These are phyloP conservation scores for Penicillium sp. DNA, from an alignment of 2,329 filamentous ascomycete species.

Conservation along the genomic window DNA sequence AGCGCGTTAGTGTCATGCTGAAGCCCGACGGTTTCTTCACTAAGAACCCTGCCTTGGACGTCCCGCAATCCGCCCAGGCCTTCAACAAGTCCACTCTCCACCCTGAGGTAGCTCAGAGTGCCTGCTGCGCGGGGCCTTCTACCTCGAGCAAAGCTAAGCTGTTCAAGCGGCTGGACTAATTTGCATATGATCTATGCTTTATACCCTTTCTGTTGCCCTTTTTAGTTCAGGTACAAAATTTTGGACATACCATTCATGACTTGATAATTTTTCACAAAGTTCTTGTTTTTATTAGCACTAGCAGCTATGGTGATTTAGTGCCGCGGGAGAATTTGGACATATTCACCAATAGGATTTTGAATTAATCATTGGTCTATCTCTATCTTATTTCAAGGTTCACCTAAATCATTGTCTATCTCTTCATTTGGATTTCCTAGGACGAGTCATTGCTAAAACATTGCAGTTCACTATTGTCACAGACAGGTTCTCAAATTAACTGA, in stretches of 20 bases:
- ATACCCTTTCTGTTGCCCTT: not conserved
- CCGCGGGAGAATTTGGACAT: not conserved
- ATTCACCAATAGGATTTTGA: not conserved
- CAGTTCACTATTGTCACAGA: too few species aligned
- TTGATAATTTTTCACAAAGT: not conserved
- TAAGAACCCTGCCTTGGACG: slow-evolving; percentile 53
- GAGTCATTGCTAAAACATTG: too few species aligned
- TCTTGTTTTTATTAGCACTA: not conserved
- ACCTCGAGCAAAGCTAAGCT: slow-evolving; percentile 31
- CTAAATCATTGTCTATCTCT: too few species aligned
- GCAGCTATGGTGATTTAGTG: not conserved
- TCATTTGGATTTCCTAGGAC: too few species aligned
- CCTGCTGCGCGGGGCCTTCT: slow-evolving; percentile 21
- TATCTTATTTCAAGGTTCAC: not conserved
- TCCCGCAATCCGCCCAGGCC: slow-evolving; percentile 43
- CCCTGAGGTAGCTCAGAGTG: slow-evolving; percentile 16
- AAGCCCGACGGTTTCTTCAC: slow-evolving; percentile 55
- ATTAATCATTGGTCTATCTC: not conserved
- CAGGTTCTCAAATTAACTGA: too few species aligned
- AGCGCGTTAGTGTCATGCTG: slow-evolving; percentile 51
- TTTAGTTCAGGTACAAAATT: not conserved
- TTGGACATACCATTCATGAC: not conserved
- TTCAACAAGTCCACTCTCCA: slow-evolving; percentile 46
- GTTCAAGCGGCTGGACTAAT: slow-evolving; percentile 29
- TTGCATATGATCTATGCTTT: not conserved